Percentiles rank a stretch among this genome's conserved stretches.
These are phyloP conservation scores for Kappamyces sp. DNA, from an alignment of 192 early-diverging fungal genomes.

Conservation along the genomic window DNA sequence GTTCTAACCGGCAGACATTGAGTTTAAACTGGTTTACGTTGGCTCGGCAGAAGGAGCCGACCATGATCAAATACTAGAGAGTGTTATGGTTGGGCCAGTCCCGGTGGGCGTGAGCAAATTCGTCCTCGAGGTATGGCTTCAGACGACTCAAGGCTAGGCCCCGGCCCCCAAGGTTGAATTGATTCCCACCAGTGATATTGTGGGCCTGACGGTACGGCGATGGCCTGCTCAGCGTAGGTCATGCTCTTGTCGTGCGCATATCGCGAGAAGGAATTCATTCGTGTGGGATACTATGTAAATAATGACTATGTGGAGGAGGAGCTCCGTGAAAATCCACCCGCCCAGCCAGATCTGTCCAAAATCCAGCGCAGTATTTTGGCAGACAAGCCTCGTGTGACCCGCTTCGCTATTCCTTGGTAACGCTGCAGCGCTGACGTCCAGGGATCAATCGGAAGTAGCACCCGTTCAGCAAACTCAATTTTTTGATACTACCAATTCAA, in stretches of 20 bases:
- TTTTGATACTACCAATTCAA: not conserved
- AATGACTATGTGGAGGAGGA: slow-evolving; percentile 87
- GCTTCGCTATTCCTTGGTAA: slow-evolving; percentile 65
- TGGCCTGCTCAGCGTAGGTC: slow-evolving; percentile 34
- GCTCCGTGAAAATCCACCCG: slow-evolving; percentile 67
- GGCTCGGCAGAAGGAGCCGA: slow-evolving; percentile 76
- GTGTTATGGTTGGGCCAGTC: slow-evolving; percentile 91
- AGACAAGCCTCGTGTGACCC: slow-evolving; percentile 86
- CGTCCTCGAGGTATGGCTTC: slow-evolving; percentile 66
- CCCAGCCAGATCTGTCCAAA: slow-evolving; percentile 62
- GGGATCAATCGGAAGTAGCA: not conserved
- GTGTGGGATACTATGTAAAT: slow-evolving; percentile 97
- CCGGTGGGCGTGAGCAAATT: slow-evolving; percentile 94
- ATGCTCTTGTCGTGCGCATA: slow-evolving; percentile 88
- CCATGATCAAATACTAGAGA: slow-evolving; percentile 91
- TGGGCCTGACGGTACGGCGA: slow-evolving; percentile 64
- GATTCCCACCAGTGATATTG: slow-evolving; percentile 72
- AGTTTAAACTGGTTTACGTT: slow-evolving; percentile 94
- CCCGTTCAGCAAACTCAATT: no score
- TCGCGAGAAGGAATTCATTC: slow-evolving; percentile 85
- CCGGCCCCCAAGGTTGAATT: slow-evolving; percentile 55
- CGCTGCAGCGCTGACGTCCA: slow-evolving; percentile 46
- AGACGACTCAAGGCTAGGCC: slow-evolving; percentile 49
- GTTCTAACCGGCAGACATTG: slow-evolving; percentile 65
- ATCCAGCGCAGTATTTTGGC: slow-evolving; percentile 81